These are phyloP conservation scores for Tetrapisispora phaffii DNA, from an alignment of 805 yeast genomes.

Conservation along the genomic window DNA sequence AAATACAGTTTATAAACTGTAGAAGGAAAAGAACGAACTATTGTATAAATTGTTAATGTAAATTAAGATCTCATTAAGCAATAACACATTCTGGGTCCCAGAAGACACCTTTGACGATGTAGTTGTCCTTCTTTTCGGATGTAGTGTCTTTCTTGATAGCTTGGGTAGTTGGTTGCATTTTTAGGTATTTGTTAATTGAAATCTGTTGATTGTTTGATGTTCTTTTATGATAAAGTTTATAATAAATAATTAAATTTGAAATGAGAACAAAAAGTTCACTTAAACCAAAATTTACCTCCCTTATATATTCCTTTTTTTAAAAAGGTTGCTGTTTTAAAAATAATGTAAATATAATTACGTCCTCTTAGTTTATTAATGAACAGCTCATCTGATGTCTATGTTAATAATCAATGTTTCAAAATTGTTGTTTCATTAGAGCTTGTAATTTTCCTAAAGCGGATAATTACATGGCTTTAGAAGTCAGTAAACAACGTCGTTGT, in stretches of 20 bases:
- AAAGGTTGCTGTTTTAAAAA: no score
- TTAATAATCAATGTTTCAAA: neutral
- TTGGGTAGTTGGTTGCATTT: conserved; percentile 24
- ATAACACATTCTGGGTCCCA: conserved; percentile 22
- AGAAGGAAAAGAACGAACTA: neutral
- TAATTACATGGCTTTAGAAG: conserved; percentile 6
- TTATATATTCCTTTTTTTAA: neutral
- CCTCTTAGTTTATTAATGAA: neutral
- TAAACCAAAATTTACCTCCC: neutral
- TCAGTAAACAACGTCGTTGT: neutral
- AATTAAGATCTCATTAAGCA: conserved; percentile 7
- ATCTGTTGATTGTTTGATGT: conserved; percentile 1
- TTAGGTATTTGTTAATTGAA: conserved; percentile 1
- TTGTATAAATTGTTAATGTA: neutral
- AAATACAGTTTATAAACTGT: neutral
- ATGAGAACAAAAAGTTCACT: neutral
- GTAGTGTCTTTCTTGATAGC: conserved; percentile 20
- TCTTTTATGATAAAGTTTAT: neutral
- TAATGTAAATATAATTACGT: no score
- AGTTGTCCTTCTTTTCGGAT: conserved; percentile 22
- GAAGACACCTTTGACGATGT: conserved; percentile 14
- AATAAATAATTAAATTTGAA: no score
- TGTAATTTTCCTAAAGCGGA: conserved; percentile 15
- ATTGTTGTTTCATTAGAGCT: neutral
- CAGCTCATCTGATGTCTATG: no score